Conservation (phyloP, 2,329 filamentous ascomycete genomes). For the Aspergillus puulaauensis region DNA sequence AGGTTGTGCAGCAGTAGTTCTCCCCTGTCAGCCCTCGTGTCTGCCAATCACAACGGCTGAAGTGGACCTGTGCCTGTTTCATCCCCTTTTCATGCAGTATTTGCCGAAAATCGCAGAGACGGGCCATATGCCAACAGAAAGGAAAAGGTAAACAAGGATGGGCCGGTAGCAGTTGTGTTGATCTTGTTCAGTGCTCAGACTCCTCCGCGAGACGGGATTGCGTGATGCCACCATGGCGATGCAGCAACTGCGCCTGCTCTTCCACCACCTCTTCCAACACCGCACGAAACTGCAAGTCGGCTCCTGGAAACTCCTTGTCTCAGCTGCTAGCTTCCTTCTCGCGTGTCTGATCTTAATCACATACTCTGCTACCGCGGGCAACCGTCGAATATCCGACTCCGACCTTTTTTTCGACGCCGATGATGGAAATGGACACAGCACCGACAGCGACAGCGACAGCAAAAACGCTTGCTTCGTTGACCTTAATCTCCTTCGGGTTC, state of each 20-base stretch:
- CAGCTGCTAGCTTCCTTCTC: conserved; percentile 7
- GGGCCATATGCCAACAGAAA: neutral
- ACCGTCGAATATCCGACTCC: neutral
- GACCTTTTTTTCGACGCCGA: neutral
- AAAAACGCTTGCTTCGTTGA: conserved; percentile 17
- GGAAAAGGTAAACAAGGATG: neutral
- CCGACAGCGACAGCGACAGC: neutral
- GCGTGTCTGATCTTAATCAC: conserved; percentile 10
- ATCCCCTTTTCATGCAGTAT: conserved; percentile 10
- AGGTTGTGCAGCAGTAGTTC: too few relatives aligned
- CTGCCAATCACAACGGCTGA: conserved; percentile 7
- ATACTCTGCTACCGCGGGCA: conserved; percentile 4
- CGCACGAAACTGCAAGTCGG: conserved; percentile 1
- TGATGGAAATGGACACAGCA: neutral
- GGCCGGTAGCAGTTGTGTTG: neutral
- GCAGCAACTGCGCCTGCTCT: conserved; percentile 13
- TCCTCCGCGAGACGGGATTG: neutral
- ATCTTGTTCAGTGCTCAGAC: neutral
- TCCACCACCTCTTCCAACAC: conserved; percentile 11
- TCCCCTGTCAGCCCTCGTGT: neutral
- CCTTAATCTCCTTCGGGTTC: conserved; percentile 16
- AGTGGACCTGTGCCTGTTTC: conserved; percentile 9
- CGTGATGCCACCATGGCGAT: conserved; percentile 16
- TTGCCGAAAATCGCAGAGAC: neutral
- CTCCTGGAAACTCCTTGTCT: conserved; percentile 8